Conservation (phyloP, 2,329 filamentous ascomycete species). For the Monosporascus ibericus region DNA sequence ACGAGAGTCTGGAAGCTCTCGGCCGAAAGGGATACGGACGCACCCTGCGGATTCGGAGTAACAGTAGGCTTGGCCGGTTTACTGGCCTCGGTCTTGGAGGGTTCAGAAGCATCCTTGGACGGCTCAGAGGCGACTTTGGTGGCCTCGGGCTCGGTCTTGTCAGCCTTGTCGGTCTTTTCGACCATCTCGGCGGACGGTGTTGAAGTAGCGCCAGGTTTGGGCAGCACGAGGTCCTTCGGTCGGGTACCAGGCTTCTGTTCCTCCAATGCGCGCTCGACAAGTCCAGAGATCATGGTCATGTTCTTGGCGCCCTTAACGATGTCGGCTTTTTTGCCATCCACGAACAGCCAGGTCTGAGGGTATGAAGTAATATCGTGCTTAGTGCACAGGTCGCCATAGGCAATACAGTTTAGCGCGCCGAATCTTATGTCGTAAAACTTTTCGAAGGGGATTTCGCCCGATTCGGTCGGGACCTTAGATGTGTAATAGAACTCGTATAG, state of each 20-base stretch:
- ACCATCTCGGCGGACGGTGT: constrained; percentile 20
- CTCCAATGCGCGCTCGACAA: constrained; percentile 73
- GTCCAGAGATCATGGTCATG: constrained; percentile 59
- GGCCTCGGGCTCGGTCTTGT: constrained; percentile 16
- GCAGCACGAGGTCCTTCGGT: constrained; percentile 60
- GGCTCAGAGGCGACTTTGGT: constrained; percentile 13
- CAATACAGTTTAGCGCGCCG: constrained; percentile 77
- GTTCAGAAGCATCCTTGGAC: constrained; percentile 16
- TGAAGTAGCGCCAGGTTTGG: constrained; percentile 60
- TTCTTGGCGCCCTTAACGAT: constrained; percentile 60
- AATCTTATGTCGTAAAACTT: constrained; percentile 88
- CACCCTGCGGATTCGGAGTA: constrained; percentile 68
- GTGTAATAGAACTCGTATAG: constrained; percentile 94
- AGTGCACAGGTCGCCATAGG: constrained; percentile 71
- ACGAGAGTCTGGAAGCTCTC: constrained; percentile 84
- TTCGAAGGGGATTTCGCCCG: constrained; percentile 52
- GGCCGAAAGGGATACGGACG: constrained; percentile 68
- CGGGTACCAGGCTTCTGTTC: constrained; percentile 74
- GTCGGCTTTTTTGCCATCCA: constrained; percentile 65
- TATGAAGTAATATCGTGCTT: constrained; percentile 62
- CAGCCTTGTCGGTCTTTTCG: constrained; percentile 10
- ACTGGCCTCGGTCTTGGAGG: constrained; percentile 28
- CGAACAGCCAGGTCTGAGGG: constrained; percentile 74
- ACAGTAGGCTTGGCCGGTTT: constrained; percentile 47
- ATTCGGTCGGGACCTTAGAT: constrained; percentile 60